A percentile compares a stretch with the other conserved stretches of the same genome.
These are phyloP conservation scores for Alternaria angustiovoidea DNA, from an alignment of 2,329 filamentous ascomycete species.

Conservation along the genomic window DNA sequence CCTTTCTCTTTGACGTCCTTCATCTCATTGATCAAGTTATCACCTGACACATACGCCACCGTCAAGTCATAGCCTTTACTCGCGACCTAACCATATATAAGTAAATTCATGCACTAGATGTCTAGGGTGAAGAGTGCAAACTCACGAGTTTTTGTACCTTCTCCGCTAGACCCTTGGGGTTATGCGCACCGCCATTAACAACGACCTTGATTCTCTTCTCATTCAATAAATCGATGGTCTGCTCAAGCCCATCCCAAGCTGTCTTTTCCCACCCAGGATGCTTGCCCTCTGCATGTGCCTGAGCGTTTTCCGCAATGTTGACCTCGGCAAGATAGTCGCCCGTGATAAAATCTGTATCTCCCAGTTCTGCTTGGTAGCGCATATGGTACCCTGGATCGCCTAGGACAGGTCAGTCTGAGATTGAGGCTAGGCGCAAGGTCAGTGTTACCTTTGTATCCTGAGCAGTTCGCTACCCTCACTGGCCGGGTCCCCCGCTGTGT, in stretches of 20 bases:
- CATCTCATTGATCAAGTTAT: slow-evolving; percentile 53
- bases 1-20: slow-evolving; percentile 43
- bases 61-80: slow-evolving; percentile 50
- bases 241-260: slow-evolving; percentile 59
- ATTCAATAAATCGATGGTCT: slow-evolving; percentile 57
- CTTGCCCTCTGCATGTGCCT: slow-evolving; percentile 51
- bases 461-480: slow-evolving; percentile 52
- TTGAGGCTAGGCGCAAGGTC: not conserved
- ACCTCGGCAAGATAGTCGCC: slow-evolving; percentile 56
- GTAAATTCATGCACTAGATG: not conserved
- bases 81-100: slow-evolving; percentile 33
- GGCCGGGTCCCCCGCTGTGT: slow-evolving; percentile 39
- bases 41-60: slow-evolving; percentile 57
- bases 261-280: slow-evolving; percentile 58
- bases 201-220: slow-evolving; percentile 63
- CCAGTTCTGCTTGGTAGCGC: slow-evolving; percentile 45
- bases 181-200: slow-evolving; percentile 65
- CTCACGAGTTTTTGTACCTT: slow-evolving; percentile 53
- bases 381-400: slow-evolving; percentile 52
- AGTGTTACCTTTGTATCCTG: slow-evolving; percentile 43
- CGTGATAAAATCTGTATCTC: slow-evolving; percentile 52
- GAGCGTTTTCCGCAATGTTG: slow-evolving; percentile 58
- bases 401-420: slow-evolving; percentile 15
- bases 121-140: not conserved
- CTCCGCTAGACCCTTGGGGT: slow-evolving; percentile 62